Evolutionary conservation across 345 rosid genomes (phyloP), one percentile per base, ranked within the genome.

Genomic region (Diplotaxis tenuifolia): DNA sequence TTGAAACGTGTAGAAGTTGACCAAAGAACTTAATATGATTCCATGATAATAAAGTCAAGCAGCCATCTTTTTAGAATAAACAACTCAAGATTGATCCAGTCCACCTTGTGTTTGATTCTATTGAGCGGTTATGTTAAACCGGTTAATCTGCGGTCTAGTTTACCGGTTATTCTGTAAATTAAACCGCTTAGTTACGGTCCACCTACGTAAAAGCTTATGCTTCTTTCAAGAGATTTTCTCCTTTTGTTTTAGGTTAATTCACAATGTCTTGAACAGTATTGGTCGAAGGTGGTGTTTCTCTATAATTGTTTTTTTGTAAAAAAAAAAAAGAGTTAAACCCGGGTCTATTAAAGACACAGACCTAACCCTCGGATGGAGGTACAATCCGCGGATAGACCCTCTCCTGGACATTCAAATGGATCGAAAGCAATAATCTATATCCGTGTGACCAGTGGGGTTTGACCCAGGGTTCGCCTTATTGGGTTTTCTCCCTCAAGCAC

Each of bases 21-120:
- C 65, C 65, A 60, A 60, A 31, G 15, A 58, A 29, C 63, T 58
- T 28, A 28, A 15, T 58, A 58, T 15, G 38, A 58, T 58, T 15
- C 62, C 14, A 3, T 15, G 62, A n/a, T 57, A 1, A n/a, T 7
- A 27, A 57, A 27, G 62, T 58, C 62, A 57, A 57, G 20, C 62
- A 58, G 62, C 12, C 38, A 57, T 27, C 34, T 14, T 57, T 57
- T 57, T 7, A 27, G 32, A 57, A 25, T 56, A 56, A n/a, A 5
- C 18, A 8, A 25, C 19, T n/a, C 34, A 57, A 57, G 62, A 57
- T 15, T 15, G 18, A 7, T 15, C 12, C 36, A 11, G 36, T 57
- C 62, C 0, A 56, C 34, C 20, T 56, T 56, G 0, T 7, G 20
- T 56, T 7, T 56, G 62, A 56, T 56, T 56, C 36, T 25, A 56